These are phyloP conservation scores for Berkeleyomyces basicola DNA, from an alignment of 2,329 filamentous ascomycete genomes.

Conservation along the genomic window DNA sequence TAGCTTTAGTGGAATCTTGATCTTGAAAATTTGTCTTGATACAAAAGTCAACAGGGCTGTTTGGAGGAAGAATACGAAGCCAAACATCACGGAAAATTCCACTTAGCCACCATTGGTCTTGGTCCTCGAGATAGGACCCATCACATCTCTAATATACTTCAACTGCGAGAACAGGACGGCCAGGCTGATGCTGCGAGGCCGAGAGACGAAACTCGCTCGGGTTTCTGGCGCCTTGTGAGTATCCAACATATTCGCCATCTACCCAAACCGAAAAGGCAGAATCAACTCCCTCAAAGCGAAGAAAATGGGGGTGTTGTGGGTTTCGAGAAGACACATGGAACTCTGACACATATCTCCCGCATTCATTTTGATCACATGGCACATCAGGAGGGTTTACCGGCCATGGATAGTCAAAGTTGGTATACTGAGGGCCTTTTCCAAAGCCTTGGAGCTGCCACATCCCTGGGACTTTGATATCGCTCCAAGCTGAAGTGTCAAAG, in stretches of 20 bases:
- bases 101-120: conserved; percentile 53
- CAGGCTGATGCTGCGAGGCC: conserved; percentile 25
- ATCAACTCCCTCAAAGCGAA: conserved; percentile 62
- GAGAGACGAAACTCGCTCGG: conserved; percentile 59
- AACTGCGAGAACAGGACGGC: conserved; percentile 42
- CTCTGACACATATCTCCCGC: conserved; percentile 42
- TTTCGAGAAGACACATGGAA: conserved; percentile 36
- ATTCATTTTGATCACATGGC: conserved; percentile 47
- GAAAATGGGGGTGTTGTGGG: conserved; percentile 39
- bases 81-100: conserved; percentile 55
- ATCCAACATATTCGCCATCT: conserved; percentile 51
- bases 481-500: conserved; percentile 26
- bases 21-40: conserved; percentile 37
- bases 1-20: conserved; percentile 21
- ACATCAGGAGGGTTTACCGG: conserved; percentile 50
- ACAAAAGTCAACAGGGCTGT: conserved; percentile 38
- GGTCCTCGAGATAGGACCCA: conserved; percentile 56
- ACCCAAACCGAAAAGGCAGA: conserved; percentile 55
- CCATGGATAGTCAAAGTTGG: conserved; percentile 51
- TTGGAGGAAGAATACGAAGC: conserved; percentile 42
- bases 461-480: conserved; percentile 42
- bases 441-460: conserved; percentile 57
- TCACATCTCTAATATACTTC: conserved; percentile 58
- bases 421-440: conserved; percentile 49
- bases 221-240: conserved; percentile 56